Evolutionary conservation across 164 flowering plant genomes (phyloP), one percentile per base, ranked within the genome.

Genomic region (Magnolia officinalis): DNA sequence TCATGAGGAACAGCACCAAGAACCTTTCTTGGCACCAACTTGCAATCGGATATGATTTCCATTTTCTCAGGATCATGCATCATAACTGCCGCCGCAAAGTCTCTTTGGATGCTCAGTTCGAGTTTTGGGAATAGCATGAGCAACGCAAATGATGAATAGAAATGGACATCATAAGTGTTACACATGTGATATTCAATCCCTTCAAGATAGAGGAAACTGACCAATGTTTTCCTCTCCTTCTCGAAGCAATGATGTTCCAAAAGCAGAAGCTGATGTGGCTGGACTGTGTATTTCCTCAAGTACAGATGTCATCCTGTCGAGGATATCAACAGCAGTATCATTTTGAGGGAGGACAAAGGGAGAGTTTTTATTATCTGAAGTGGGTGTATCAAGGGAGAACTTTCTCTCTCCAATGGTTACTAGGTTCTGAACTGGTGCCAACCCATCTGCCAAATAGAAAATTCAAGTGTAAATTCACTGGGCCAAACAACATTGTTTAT

Each of bases 1-100:
- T 95, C 99, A 85, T 95, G 99, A 75, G 99, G 99, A 70, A 95
- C 97, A 50, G 99, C 98, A 5, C 99, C 99, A 70, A 88, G 94
- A 79, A 86, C 92, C 81, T 93, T 95, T 71, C 98, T 84, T 0
- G 86, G 80, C 45, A 83, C 97, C 89, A 85, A 86, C 18, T 86
- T 83, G 45, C 99, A 98, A 77, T 92, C 86, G 37, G 75, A 31
- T 67, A 95, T 68, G 77, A 83, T 75, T 73, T 87, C 82, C 79
- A 88, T 85, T 77, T 83, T 92, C 21, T 83, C 81, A 18, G 90
- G 90, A 83, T 95, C 99, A 79, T 95, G 93, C 85, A 86, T 85
- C 88, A 95, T 80, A 26, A 95, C 98, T 10, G 97, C 93, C 11
- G 90, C 92, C 49, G 97, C 97, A 82, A 92, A 92, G 83, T 95